Evolutionary conservation across 768 basidiomycete species (phyloP).

Genomic region (Cubamyces sp.): DNA sequence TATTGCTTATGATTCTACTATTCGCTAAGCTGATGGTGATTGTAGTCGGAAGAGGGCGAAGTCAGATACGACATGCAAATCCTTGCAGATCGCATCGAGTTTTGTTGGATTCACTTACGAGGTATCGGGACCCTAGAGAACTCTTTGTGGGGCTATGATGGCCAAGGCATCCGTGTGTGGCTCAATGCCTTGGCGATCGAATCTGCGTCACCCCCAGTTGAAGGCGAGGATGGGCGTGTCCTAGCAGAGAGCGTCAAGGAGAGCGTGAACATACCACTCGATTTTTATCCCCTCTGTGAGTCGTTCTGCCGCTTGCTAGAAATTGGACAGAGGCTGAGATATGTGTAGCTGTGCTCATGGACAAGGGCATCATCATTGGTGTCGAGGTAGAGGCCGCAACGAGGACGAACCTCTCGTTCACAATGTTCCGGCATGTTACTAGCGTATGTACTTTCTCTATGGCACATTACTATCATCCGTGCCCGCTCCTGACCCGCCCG

Average conservation of each 20-base stretch:
- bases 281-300: slow-evolving; percentile 95
- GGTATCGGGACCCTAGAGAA: slow-evolving; percentile 95
- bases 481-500: not conserved
- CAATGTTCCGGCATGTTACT: slow-evolving; percentile 89
- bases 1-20: not conserved
- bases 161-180: slow-evolving; percentile 89
- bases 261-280: slow-evolving; percentile 88
- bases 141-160: slow-evolving; percentile 97
- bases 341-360: slow-evolving; percentile 88
- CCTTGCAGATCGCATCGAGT: slow-evolving; percentile 94
- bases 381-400: slow-evolving; percentile 87
- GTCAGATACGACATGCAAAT: slow-evolving; percentile 98
- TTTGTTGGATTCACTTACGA: slow-evolving; percentile 97
- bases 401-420: slow-evolving; percentile 78
- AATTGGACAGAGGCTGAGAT: slow-evolving; percentile 12
- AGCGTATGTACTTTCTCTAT: slow-evolving; percentile 57
- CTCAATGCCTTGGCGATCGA: slow-evolving; percentile 94
- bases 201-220: slow-evolving; percentile 44
- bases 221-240: slow-evolving; percentile 29
- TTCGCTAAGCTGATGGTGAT: not conserved
- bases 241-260: slow-evolving; percentile 63
- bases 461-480: not conserved
- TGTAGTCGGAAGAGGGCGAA: slow-evolving; percentile 82
- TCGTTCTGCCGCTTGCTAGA: slow-evolving; percentile 14
- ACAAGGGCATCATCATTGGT: slow-evolving; percentile 98